These are phyloP conservation scores for Chimonanthus salicifolius DNA, from an alignment of 164 flowering plant species.

Conservation along the genomic window DNA sequence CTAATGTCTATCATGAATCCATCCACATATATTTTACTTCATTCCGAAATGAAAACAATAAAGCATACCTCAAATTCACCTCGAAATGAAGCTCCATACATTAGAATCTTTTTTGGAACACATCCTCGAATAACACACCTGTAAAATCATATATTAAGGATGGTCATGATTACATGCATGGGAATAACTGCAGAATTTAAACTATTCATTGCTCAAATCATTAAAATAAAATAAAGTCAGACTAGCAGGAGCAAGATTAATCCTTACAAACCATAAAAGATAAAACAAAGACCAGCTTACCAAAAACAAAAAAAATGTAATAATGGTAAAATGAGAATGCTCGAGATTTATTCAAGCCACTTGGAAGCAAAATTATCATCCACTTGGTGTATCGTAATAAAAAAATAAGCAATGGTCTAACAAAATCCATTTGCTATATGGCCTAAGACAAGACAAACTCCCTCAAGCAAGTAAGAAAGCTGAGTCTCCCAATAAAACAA, in stretches of 20 bases:
- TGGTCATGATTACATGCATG: not conserved
- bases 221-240: not conserved
- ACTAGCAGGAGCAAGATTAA: not conserved
- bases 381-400: no score
- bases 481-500: no score
- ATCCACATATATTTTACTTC: no score
- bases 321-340: no score
- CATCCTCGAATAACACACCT: constrained; percentile 99
- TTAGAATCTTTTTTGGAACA: constrained; percentile 96
- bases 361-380: no score
- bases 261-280: not conserved
- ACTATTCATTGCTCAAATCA: not conserved
- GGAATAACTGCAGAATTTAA: not conserved
- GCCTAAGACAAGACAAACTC: not conserved
- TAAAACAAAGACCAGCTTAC: not conserved
- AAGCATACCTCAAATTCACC: constrained; percentile 84
- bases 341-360: no score
- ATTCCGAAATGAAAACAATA: not conserved
- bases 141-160: constrained; percentile 8
- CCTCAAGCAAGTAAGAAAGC: not conserved
- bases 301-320: not conserved
- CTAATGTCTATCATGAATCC: not conserved
- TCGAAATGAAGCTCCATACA: constrained; percentile 83
- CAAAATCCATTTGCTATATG: not conserved
- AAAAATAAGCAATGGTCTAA: no score